These are phyloP conservation scores for Quercus agrifolia DNA, from an alignment of 306 rosid genomes.

Conservation along the genomic window DNA sequence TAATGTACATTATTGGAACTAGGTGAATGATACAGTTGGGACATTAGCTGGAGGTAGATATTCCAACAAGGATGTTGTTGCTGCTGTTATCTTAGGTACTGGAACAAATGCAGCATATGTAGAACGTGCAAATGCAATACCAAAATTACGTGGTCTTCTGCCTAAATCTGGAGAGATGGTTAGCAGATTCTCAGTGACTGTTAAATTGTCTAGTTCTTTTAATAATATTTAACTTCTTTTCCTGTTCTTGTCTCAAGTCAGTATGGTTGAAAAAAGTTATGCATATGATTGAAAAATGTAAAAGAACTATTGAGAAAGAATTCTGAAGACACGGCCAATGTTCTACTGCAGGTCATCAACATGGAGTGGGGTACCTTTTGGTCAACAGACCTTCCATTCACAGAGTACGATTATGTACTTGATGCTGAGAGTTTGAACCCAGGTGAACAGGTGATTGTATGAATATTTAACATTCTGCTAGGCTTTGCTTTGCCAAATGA, in stretches of 20 bases:
- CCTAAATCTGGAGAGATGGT: slow-evolving; percentile 97
- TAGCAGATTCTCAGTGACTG: background rate
- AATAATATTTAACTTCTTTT: no score
- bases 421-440: slow-evolving; percentile 88
- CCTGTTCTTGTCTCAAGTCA: no score
- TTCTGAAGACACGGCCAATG: background rate
- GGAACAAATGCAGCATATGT: slow-evolving; percentile 99
- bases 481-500: no score
- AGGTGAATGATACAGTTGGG: slow-evolving; percentile 98
- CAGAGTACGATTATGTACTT: slow-evolving; percentile 76
- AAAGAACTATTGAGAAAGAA: background rate
- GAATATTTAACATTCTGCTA: background rate
- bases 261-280: no score
- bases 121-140: slow-evolving; percentile 83
- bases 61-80: slow-evolving; percentile 68
- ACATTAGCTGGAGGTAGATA: slow-evolving; percentile 89
- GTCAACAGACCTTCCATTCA: slow-evolving; percentile 82
- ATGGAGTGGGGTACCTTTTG: slow-evolving; percentile 98
- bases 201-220: no score
- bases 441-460: slow-evolving; percentile 79
- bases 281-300: background rate
- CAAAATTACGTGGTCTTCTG: slow-evolving; percentile 82
- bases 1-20: slow-evolving; percentile 9
- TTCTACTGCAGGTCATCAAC: slow-evolving; percentile 69
- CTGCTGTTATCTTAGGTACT: slow-evolving; percentile 93